Base-by-base conservation (phyloP, 805 yeast genomes). In the Metschnikowia rubicola region DNA sequence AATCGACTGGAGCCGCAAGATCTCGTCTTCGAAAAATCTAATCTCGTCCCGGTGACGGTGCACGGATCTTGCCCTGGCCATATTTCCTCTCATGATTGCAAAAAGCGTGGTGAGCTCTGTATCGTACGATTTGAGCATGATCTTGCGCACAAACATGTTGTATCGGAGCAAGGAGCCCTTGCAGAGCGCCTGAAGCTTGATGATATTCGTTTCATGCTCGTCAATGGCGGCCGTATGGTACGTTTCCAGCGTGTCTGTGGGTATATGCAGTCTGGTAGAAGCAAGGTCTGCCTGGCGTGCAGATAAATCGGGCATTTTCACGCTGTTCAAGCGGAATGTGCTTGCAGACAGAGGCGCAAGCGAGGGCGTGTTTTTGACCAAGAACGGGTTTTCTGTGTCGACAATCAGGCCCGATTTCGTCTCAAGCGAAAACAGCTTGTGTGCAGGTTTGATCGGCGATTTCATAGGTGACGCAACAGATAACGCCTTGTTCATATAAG, bases 81-180 rank as follows among this genome's bases (percentile, higher is more conserved):
- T 35, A 10, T 66, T 61, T 9, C 88, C 87, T 61, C 88, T 73
- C 8, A 77, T 65, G 0, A 73, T 55, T 0, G 84, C 66, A 55
- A 80, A 81, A 17, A 85, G 65, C 9, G 59, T 61, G 2, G 75
- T 63, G 19, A 84, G 54, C 54, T 78, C 79, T 10, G 74, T 77
- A 7, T 73, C 74, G 55, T 79, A 80, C 1, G 86, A 76, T 48
- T 75, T 78, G 29, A 86, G 60, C 70, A 86, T 74, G 49, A 83
- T 83, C 47, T 74, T 74, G 54, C 79, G 78, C 32, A 86, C 84
- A 61, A 81, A 82, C 68, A 83, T 70, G 17, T 68, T 67, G 60
- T 83, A 86, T 43, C 96, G 74, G 46, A 79, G 68, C 35, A 80
- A 70, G 0, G 87, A 81, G 15, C 94, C 96, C 54, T 88, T 71